Conservation (phyloP, 139 green algal genomes). For the Chlamydomonas sphaeroides region DNA sequence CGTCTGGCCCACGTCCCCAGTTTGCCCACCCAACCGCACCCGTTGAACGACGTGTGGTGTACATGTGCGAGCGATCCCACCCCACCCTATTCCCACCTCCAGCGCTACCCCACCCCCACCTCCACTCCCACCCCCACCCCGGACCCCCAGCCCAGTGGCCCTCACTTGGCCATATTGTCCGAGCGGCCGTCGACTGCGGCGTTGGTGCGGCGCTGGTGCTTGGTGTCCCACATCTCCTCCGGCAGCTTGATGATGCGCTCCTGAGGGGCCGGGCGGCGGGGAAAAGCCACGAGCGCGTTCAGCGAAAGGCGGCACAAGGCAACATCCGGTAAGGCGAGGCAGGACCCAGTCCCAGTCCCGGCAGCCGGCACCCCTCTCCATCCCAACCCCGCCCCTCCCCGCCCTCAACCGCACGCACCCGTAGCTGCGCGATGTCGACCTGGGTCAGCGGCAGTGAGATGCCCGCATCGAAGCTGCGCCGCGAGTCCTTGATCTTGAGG, state of each 20-base stretch:
- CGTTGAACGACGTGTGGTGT: no score
- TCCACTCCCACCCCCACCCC: not conserved
- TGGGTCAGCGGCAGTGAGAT: slow-evolving; percentile 65
- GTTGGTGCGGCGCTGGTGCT: slow-evolving; percentile 56
- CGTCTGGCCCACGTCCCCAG: no score
- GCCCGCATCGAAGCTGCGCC: slow-evolving; percentile 36
- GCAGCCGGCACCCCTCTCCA: not conserved
- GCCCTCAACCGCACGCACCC: slow-evolving; percentile 14
- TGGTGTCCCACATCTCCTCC: slow-evolving; percentile 48
- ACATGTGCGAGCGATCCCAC: no score
- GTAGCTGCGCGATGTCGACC: slow-evolving; percentile 54
- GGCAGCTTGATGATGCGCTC: slow-evolving; percentile 41
- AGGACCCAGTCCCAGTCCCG: no score
- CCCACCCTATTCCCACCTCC: not conserved
- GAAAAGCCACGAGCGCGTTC: not conserved
- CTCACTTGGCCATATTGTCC: slow-evolving; percentile 42
- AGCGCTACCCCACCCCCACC: no score
- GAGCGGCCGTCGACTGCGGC: slow-evolving; percentile 63
- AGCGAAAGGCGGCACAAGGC: no score
- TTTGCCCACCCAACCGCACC: no score
- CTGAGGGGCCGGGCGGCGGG: not conserved
- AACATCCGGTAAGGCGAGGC: no score
- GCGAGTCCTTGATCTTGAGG: slow-evolving; percentile 31
- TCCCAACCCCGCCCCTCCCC: not conserved
- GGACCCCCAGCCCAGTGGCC: not conserved